A percentile compares a stretch with the other conserved stretches of the same genome.
Conservation (phyloP, 331 rosid genomes). For the Saraca asoca region DNA sequence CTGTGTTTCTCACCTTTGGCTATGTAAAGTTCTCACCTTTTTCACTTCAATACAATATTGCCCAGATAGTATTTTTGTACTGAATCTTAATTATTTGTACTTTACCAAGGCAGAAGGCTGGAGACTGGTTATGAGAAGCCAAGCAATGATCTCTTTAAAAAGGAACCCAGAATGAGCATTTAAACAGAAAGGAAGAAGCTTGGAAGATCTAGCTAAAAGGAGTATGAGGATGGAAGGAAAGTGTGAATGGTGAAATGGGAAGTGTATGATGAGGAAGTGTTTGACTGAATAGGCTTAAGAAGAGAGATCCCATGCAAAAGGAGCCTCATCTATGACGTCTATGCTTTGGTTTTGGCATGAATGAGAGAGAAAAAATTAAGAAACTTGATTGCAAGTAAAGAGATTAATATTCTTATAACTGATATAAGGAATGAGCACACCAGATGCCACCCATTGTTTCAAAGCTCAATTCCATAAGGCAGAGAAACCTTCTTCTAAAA, state of each 20-base stretch:
- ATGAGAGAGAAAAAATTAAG: background rate
- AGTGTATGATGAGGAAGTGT: constrained; percentile 33
- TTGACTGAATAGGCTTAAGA: background rate
- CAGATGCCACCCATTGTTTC: constrained; percentile 13
- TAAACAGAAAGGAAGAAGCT: background rate
- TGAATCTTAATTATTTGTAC: background rate
- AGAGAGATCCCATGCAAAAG: constrained; percentile 59
- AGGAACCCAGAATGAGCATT: background rate
- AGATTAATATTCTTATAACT: constrained; percentile 22
- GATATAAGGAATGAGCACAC: constrained; percentile 30
- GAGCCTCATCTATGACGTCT: constrained; percentile 7
- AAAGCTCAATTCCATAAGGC: constrained; percentile 34
- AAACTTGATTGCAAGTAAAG: constrained; percentile 31
- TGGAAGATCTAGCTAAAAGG: constrained; percentile 8
- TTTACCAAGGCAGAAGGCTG: background rate
- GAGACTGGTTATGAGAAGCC: constrained; percentile 11
- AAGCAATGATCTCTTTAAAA: background rate
- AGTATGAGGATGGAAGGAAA: constrained; percentile 28
- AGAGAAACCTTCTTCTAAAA: constrained; percentile 12
- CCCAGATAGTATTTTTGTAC: background rate
- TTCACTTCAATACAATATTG: constrained; percentile 6
- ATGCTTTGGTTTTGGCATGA: constrained; percentile 33
- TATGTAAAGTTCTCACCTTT: constrained; percentile 12
- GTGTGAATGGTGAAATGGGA: constrained; percentile 53
- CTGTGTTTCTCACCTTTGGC: constrained; percentile 38